phyloP scores from a whole-genome alignment of 2,329 filamentous ascomycete genomes.

The Fusarium sp. region DNA sequence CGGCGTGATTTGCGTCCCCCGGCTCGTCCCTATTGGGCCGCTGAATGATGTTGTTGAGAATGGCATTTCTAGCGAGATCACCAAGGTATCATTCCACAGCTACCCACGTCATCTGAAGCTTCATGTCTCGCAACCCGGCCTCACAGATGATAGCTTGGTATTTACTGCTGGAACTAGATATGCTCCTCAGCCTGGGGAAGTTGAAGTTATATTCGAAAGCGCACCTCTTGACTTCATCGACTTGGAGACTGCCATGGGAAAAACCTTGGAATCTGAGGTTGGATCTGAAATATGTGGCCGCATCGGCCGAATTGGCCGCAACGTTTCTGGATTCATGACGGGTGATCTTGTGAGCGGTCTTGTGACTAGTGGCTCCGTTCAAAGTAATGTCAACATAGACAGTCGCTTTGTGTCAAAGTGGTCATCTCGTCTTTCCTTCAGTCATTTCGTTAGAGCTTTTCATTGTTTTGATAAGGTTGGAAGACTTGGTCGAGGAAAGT shows the following conservation, averaged over 20 bases:
- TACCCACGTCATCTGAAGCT: slow-evolving; percentile 35
- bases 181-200: slow-evolving; percentile 45
- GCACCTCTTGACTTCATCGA: slow-evolving; percentile 51
- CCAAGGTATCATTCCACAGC: slow-evolving; percentile 35
- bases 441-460: slow-evolving; percentile 54
- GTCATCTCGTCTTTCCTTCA: slow-evolving; percentile 46
- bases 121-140: slow-evolving; percentile 39
- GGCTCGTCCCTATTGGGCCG: slow-evolving; percentile 51
- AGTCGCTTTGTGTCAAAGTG: slow-evolving; percentile 49
- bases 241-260: slow-evolving; percentile 48
- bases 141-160: slow-evolving; percentile 38
- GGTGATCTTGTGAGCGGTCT: slow-evolving; percentile 57
- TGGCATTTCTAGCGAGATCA: slow-evolving; percentile 3
- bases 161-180: slow-evolving; percentile 36
- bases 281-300: slow-evolving; percentile 55
- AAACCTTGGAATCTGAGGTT: slow-evolving; percentile 44
- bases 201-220: slow-evolving; percentile 53
- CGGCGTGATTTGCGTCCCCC: slow-evolving; percentile 55
- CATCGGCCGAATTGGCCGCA: slow-evolving; percentile 48
- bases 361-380: slow-evolving; percentile 48
- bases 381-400: slow-evolving; percentile 48
- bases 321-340: slow-evolving; percentile 44
- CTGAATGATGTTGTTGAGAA: slow-evolving; percentile 59
- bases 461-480: slow-evolving; percentile 53
- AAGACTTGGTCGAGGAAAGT: slow-evolving; percentile 40